These are phyloP conservation scores for Pseudogymnoascus sp. DNA, from an alignment of 2,329 filamentous ascomycete genomes.

Conservation along the genomic window DNA sequence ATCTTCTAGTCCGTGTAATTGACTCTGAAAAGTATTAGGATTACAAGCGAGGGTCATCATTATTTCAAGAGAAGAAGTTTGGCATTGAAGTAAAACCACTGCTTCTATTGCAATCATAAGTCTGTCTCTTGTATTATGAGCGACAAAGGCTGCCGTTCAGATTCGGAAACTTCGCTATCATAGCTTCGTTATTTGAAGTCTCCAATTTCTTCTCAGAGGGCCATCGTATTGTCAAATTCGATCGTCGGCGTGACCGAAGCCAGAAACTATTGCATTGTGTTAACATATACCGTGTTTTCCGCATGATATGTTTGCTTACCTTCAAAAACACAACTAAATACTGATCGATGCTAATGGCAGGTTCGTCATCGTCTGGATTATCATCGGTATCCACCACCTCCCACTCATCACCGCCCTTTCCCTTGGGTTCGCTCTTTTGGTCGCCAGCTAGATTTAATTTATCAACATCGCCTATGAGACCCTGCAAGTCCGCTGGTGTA, in stretches of 20 bases:
- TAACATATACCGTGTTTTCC: constrained; percentile 44
- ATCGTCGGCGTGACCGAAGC: neutral
- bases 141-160: neutral
- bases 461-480: constrained; percentile 71
- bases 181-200: neutral
- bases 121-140: neutral
- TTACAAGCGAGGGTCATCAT: too few relatives aligned
- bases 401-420: constrained; percentile 53
- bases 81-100: neutral
- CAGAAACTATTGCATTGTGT: constrained; percentile 21
- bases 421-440: constrained; percentile 18
- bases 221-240: neutral
- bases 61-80: neutral
- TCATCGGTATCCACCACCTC: constrained; percentile 55
- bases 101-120: too few relatives aligned
- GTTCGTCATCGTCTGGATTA: constrained; percentile 61
- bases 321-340: constrained; percentile 84
- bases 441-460: constrained; percentile 48
- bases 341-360: constrained; percentile 80
- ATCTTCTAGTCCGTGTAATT: too few relatives aligned
- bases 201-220: neutral
- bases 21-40: too few relatives aligned
- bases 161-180: neutral
- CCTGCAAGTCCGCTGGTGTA: constrained; percentile 45
- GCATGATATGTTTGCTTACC: constrained; percentile 33